A percentile compares a stretch with the other conserved stretches of the same genome.
phyloP scores from a whole-genome alignment of 805 yeast species.

The Torulaspora gathmanii region DNA sequence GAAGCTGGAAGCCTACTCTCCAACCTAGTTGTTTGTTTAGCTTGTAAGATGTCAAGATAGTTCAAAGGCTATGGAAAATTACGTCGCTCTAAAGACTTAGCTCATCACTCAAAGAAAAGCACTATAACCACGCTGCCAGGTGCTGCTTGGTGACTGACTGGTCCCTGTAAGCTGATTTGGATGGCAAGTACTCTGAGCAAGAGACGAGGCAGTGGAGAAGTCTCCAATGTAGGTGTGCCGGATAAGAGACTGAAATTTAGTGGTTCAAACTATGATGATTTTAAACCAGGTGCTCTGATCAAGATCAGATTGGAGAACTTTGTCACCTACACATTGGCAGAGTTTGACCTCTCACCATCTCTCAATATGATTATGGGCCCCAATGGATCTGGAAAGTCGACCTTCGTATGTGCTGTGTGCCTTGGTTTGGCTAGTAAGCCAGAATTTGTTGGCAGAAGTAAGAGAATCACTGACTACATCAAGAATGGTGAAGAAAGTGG shows the following conservation, averaged over 20 bases:
- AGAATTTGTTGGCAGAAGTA: conserved; percentile 65
- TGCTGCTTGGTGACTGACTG: not conserved
- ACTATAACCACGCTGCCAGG: not conserved
- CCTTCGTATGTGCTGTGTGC: conserved; percentile 89
- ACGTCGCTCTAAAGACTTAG: not conserved
- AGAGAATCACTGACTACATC: conserved; percentile 59
- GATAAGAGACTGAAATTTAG: conserved; percentile 19
- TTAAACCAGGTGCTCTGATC: conserved; percentile 46
- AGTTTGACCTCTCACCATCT: conserved; percentile 72
- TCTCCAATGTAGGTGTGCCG: not conserved
- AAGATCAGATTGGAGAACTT: conserved; percentile 56
- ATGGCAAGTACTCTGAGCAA: not conserved
- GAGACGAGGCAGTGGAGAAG: conserved; percentile 2
- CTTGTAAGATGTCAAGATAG: too few species aligned
- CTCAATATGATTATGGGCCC: conserved; percentile 93
- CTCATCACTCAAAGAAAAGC: not conserved
- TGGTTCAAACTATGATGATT: conserved; percentile 23
- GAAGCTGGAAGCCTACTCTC: too few species aligned
- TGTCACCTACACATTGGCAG: conserved; percentile 65
- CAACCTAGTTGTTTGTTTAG: too few species aligned
- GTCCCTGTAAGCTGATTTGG: not conserved
- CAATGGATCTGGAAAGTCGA: conserved; percentile 92
- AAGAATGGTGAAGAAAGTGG: conserved; percentile 51
- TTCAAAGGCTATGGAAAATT: not conserved
- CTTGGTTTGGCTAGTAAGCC: conserved; percentile 80